A percentile compares a stretch with the other conserved stretches of the same genome.
Evolutionary conservation across 768 basidiomycete species (phyloP).

Genomic region (Gymnopilus dilepis): DNA sequence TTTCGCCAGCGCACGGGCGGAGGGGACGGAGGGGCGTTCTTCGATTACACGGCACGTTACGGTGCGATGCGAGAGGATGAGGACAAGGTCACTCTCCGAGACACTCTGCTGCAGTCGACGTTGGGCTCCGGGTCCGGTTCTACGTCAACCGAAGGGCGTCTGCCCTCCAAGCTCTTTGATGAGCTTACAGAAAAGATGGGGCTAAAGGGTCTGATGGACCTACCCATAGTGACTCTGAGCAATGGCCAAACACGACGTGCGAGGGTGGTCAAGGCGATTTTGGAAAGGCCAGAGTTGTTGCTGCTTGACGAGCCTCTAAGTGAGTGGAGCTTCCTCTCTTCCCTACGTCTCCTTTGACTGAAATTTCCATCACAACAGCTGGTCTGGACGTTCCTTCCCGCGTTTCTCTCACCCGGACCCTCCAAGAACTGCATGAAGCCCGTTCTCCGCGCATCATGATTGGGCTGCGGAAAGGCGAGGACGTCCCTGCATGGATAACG

Average conservation of each 20-base stretch:
- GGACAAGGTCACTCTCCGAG: slow-evolving; percentile 39
- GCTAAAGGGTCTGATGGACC: slow-evolving; percentile 68
- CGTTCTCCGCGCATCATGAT: slow-evolving; percentile 65
- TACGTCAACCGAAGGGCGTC: too few relatives aligned
- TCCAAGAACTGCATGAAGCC: slow-evolving; percentile 55
- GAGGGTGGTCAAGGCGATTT: slow-evolving; percentile 77
- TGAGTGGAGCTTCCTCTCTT: slow-evolving; percentile 40
- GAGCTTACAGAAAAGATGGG: slow-evolving; percentile 60
- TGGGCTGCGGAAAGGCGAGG: slow-evolving; percentile 32
- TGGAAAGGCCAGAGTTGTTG: slow-evolving; percentile 73
- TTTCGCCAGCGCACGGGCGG: slow-evolving; percentile 61
- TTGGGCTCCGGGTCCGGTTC: too few relatives aligned
- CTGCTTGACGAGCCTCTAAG: slow-evolving; percentile 93
- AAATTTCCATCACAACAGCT: slow-evolving; percentile 46
- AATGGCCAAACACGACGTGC: slow-evolving; percentile 93
- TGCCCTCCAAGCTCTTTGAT: slow-evolving; percentile 52
- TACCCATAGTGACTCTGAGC: slow-evolving; percentile 84
- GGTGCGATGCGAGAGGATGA: slow-evolving; percentile 89
- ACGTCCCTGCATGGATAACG: slow-evolving; percentile 30
- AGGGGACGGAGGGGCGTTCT: slow-evolving; percentile 73
- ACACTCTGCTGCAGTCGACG: slow-evolving; percentile 15
- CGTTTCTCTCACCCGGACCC: slow-evolving; percentile 55
- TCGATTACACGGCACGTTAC: slow-evolving; percentile 93
- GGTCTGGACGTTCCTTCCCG: slow-evolving; percentile 75
- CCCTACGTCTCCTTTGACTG: not conserved